These are phyloP conservation scores for Coemansia erecta DNA, from an alignment of 192 early-diverging fungal genomes.

Conservation along the genomic window DNA sequence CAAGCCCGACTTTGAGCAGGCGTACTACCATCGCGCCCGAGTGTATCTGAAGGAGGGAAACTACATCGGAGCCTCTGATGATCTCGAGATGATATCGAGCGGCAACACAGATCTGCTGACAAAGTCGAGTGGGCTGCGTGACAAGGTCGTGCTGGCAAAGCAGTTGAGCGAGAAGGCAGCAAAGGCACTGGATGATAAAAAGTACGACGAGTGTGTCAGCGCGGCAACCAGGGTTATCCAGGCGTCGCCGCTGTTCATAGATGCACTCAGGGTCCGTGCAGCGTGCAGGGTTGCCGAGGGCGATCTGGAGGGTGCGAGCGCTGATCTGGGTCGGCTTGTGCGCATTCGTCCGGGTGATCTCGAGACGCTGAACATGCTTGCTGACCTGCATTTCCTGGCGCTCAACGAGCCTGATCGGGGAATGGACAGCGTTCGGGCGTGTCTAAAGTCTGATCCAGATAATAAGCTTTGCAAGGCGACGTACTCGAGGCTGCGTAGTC, in stretches of 20 bases:
- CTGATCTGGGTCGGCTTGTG: conserved; percentile 76
- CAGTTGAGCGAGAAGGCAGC: conserved; percentile 39
- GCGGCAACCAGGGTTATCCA: conserved; percentile 55
- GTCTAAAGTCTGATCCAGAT: conserved; percentile 87
- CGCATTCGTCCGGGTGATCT: conserved; percentile 69
- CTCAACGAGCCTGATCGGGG: conserved; percentile 72
- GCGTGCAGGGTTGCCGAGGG: conserved; percentile 69
- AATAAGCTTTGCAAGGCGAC: conserved; percentile 81
- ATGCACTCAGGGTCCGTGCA: conserved; percentile 65
- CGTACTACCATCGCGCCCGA: conserved; percentile 70
- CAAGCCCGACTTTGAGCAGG: conserved; percentile 79
- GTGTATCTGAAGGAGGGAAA: conserved; percentile 67
- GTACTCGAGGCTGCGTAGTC: conserved; percentile 69
- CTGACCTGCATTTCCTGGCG: conserved; percentile 67
- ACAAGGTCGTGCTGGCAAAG: conserved; percentile 51
- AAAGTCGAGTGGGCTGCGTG: conserved; percentile 31
- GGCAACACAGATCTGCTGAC: conserved; percentile 14
- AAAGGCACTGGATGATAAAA: conserved; percentile 36
- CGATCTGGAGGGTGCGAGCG: conserved; percentile 82
- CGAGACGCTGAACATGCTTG: conserved; percentile 61
- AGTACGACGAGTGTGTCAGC: conserved; percentile 58
- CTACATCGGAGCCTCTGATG: conserved; percentile 60
- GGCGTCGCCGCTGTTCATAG: conserved; percentile 55
- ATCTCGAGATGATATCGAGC: conserved; percentile 47
- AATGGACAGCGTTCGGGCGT: conserved; percentile 73